Evolutionary conservation across 2,329 filamentous ascomycete species (phyloP), one percentile per base, ranked within the genome.

Genomic region (Seiridium unicorne): DNA sequence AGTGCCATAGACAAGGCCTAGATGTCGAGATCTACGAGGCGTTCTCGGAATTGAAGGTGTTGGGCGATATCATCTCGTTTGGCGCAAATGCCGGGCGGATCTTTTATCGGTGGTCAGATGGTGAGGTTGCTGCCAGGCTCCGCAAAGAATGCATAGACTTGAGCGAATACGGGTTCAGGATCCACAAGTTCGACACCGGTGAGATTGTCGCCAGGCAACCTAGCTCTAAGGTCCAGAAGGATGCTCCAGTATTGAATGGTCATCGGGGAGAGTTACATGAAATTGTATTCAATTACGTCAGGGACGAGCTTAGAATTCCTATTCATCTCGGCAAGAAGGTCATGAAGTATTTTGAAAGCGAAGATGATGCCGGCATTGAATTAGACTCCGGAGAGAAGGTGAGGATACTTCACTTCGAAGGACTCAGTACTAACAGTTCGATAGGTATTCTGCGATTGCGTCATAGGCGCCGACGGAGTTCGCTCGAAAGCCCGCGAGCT

Each of bases 31-130:
- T 88, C 61, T 85, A 86, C 68, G 85, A 87, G 65, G 77, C 80
- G 1, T 87, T 86, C 61, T 74, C 79, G 6, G 79, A 81, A 58
- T 78, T 87, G 58, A 88, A 87, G 65, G 72, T 77, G 3, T 78
- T 88, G 0, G 86, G 85, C 57, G 83, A 88, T 72, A 86, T 88
- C 62, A 88, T 87, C 63, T 84, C 81, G 10, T 87, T 87, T 62
- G 84, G 85, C 2, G 77, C 82, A 53, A 88, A 88, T 64, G 84
- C 78, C 10, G 84, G 84, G 0, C 81, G 85, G 46, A 87, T 89
- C 64, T 86, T 87, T 66, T 69, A 81, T 57, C 80, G 85, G 3
- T 89, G 86, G 85, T 75, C 73, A 0, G 69, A 80, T 35, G 81
- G 84, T 38, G 70, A 74, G 40, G 75, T 87, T 8, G 75, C 77